Conservation (phyloP, 2,329 filamentous ascomycete genomes). For the Domatiomyces catenatus region DNA sequence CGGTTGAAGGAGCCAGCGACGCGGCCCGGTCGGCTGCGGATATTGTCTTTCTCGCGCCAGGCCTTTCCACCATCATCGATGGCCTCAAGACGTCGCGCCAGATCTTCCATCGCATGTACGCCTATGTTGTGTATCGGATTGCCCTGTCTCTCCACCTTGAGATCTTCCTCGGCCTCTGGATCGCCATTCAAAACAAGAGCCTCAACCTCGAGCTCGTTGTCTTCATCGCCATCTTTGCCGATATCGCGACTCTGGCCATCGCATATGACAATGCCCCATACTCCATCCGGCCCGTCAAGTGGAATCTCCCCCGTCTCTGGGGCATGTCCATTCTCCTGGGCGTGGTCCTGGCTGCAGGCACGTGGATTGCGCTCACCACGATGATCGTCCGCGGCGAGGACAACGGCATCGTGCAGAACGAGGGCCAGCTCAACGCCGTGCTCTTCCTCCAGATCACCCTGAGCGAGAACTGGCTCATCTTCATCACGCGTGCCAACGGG, state of each 20-base stretch:
- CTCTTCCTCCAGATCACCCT: conserved; percentile 82
- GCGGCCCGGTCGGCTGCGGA: conserved; percentile 82
- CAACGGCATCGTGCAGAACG: conserved; percentile 81
- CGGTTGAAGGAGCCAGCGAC: conserved; percentile 81
- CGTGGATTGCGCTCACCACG: conserved; percentile 79
- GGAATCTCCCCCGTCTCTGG: conserved; percentile 90
- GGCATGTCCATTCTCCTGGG: conserved; percentile 79
- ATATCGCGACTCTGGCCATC: conserved; percentile 81
- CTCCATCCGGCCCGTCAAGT: conserved; percentile 76
- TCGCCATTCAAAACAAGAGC: conserved; percentile 68
- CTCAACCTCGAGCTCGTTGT: conserved; percentile 78
- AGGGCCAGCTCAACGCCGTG: conserved; percentile 64
- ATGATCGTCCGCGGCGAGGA: conserved; percentile 54
- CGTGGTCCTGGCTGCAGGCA: conserved; percentile 63
- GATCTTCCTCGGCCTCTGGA: conserved; percentile 84
- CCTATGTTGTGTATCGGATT: conserved; percentile 90
- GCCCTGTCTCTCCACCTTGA: conserved; percentile 80
- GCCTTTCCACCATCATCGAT: conserved; percentile 83
- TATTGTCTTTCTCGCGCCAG: conserved; percentile 84
- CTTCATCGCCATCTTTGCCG: conserved; percentile 89
- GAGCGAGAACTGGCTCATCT: conserved; percentile 92
- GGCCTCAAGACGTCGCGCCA: conserved; percentile 84
- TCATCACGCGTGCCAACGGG: conserved; percentile 85
- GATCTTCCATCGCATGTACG: conserved; percentile 95
- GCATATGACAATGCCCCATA: conserved; percentile 86